Percentiles rank a stretch among this genome's conserved stretches.
Evolutionary conservation across 306 rosid genomes (phyloP).

Genomic region (Alnus rubra): DNA sequence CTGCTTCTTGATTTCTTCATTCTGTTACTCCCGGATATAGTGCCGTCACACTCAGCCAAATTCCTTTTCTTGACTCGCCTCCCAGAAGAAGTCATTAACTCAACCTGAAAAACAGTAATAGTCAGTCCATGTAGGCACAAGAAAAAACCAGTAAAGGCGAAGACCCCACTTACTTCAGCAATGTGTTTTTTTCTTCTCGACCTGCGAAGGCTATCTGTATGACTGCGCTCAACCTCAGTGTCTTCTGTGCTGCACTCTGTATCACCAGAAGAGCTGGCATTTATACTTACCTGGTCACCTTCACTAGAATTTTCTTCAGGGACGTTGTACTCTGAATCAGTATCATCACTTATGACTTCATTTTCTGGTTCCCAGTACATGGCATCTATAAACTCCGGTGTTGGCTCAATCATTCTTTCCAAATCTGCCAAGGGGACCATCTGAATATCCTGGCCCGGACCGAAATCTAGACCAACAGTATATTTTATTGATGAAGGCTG

Average conservation of each 20-base stretch:
- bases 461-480: constrained; percentile 63
- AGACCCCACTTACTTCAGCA: constrained; percentile 39
- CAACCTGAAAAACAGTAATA: constrained; percentile 46
- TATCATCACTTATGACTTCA: constrained; percentile 65
- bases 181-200: constrained; percentile 72
- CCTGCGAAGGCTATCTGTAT: constrained; percentile 65
- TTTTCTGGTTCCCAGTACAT: constrained; percentile 81
- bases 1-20: constrained; percentile 48
- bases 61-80: constrained; percentile 76
- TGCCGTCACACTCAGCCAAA: constrained; percentile 57
- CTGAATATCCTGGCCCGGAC: constrained; percentile 58
- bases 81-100: constrained; percentile 53
- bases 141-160: constrained; percentile 22
- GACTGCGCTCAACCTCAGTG: constrained; percentile 37
- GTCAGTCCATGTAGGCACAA: constrained; percentile 28
- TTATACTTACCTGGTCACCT: constrained; percentile 58
- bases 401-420: constrained; percentile 76
- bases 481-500: constrained; percentile 67
- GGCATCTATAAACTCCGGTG: constrained; percentile 73
- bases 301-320: constrained; percentile 71
- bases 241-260: constrained; percentile 59
- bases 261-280: constrained; percentile 58
- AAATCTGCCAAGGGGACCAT: constrained; percentile 84
- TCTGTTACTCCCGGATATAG: constrained; percentile 48
- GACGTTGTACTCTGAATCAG: constrained; percentile 77